phyloP scores from a whole-genome alignment of 1,284 basidiomycete genomes.

The Leccinum griseonigrum region DNA sequence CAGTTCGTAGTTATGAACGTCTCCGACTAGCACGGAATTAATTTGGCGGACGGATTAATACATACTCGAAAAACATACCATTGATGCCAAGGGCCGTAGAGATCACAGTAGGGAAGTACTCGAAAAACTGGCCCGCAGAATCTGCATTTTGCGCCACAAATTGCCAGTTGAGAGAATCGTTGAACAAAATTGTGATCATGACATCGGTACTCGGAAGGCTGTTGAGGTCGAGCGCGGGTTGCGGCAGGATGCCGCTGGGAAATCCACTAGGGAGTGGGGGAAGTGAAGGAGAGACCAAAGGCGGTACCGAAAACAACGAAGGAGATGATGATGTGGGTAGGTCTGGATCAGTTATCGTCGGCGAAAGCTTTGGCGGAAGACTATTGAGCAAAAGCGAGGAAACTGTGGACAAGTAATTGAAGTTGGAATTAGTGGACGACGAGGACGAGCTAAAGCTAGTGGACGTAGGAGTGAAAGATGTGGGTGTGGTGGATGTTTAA shows the following conservation, averaged over 20 bases:
- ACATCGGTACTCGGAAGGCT: conserved; percentile 39
- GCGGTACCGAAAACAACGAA: conserved; percentile 21
- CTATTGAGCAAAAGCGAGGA: conserved; percentile 42
- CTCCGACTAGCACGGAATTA: conserved; percentile 24
- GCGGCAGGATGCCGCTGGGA: conserved; percentile 60
- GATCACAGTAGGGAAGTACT: conserved; percentile 53
- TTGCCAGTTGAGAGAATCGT: conserved; percentile 54
- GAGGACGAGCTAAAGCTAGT: conserved; percentile 9
- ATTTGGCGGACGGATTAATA: conserved; percentile 14
- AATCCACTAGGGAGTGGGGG: conserved; percentile 55
- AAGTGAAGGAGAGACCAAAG: conserved; percentile 33
- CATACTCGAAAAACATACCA: conserved; percentile 36
- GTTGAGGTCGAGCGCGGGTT: conserved; percentile 26
- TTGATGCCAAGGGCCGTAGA: conserved; percentile 45
- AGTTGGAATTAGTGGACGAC: conserved; percentile 25
- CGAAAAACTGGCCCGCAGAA: conserved; percentile 63
- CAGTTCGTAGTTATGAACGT: conserved; percentile 57
- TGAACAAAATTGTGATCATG: conserved; percentile 60
- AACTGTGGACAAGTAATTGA: conserved; percentile 38
- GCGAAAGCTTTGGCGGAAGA: conserved; percentile 24
- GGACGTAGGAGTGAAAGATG: conserved; percentile 16
- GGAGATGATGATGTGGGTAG: conserved; percentile 47
- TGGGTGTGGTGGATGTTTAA: conserved; percentile 3
- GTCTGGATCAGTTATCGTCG: conserved; percentile 52
- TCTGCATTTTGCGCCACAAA: conserved; percentile 51